Conservation (phyloP, 2,329 filamentous ascomycete species). For the Neonectria faginata region DNA sequence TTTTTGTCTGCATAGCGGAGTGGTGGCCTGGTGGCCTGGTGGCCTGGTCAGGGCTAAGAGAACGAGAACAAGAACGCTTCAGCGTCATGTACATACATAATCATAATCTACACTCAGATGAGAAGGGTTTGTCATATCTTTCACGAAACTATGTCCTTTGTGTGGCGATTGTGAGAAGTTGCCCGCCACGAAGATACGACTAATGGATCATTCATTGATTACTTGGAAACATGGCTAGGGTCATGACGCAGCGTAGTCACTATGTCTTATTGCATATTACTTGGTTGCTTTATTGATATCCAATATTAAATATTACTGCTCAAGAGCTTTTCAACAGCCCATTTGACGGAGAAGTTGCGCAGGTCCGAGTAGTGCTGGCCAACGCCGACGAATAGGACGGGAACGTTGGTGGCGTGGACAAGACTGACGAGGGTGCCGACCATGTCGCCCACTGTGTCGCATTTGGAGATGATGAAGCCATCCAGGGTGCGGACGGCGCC, state of each 20-base stretch:
- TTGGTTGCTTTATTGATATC: conserved; percentile 1
- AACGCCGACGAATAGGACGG: conserved; percentile 89
- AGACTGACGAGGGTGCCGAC: conserved; percentile 95
- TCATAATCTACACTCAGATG: conserved; percentile 42
- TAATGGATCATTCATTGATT: not conserved
- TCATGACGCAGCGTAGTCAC: conserved; percentile 4
- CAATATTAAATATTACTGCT: conserved; percentile 56
- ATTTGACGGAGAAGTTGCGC: conserved; percentile 75
- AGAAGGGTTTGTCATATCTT: conserved; percentile 3
- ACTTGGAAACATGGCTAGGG: not conserved
- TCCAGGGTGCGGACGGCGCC: conserved; percentile 84
- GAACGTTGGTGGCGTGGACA: conserved; percentile 96
- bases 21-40: conserved; percentile 35
- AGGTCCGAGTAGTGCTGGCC: conserved; percentile 77
- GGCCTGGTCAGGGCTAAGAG: conserved; percentile 18
- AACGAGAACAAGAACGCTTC: conserved; percentile 21
- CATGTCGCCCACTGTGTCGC: conserved; percentile 99
- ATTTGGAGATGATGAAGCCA: conserved; percentile 98
- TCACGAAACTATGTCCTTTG: not conserved
- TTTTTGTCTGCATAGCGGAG: conserved; percentile 41
- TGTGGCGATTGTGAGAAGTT: not conserved
- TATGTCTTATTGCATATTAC: conserved; percentile 26
- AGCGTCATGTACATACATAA: conserved; percentile 42
- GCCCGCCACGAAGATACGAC: not conserved
- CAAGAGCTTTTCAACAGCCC: conserved; percentile 75